phyloP scores from a whole-genome alignment of 2,329 filamentous ascomycete genomes.

The Hymenotorrendiella dingleyae region DNA sequence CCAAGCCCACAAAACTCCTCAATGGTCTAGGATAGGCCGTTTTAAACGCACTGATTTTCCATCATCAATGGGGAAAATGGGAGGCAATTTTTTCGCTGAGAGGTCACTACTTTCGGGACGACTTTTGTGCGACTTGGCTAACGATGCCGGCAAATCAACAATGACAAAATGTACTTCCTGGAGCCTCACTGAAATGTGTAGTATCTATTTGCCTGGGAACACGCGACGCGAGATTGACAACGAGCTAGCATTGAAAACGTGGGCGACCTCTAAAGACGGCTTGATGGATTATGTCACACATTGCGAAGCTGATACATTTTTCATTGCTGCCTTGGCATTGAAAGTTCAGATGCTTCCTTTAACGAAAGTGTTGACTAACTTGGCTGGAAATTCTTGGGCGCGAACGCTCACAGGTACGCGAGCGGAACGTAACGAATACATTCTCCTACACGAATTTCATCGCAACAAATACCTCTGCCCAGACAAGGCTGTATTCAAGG shows the following conservation, averaged over 20 bases:
- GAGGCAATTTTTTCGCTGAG: constrained; percentile 88
- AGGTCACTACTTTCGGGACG: constrained; percentile 84
- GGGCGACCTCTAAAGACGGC: constrained; percentile 77
- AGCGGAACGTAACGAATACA: constrained; percentile 97
- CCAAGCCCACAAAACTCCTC: constrained; percentile 82
- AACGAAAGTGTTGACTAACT: constrained; percentile 90
- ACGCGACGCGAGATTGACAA: constrained; percentile 78
- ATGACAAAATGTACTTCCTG: constrained; percentile 98
- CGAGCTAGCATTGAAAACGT: constrained; percentile 78
- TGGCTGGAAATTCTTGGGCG: constrained; percentile 97
- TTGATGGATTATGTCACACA: constrained; percentile 91
- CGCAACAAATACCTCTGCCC: constrained; percentile 97
- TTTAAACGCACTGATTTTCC: constrained; percentile 84
- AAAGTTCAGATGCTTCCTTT: constrained; percentile 87
- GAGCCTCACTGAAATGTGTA: constrained; percentile 97
- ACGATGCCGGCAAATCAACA: constrained; percentile 93
- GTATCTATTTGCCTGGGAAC: constrained; percentile 67
- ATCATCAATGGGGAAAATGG: constrained; percentile 74
- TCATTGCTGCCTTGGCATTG: constrained; percentile 84
- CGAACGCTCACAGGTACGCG: constrained; percentile 91
- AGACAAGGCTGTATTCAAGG: constrained; percentile 81
- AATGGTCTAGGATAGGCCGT: constrained; percentile 90
- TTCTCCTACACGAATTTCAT: constrained; percentile 94
- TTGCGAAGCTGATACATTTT: constrained; percentile 92
- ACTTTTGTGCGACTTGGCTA: constrained; percentile 86